Conservation (phyloP, 129 eudicot genomes). For the Ambrosia trifida region DNA sequence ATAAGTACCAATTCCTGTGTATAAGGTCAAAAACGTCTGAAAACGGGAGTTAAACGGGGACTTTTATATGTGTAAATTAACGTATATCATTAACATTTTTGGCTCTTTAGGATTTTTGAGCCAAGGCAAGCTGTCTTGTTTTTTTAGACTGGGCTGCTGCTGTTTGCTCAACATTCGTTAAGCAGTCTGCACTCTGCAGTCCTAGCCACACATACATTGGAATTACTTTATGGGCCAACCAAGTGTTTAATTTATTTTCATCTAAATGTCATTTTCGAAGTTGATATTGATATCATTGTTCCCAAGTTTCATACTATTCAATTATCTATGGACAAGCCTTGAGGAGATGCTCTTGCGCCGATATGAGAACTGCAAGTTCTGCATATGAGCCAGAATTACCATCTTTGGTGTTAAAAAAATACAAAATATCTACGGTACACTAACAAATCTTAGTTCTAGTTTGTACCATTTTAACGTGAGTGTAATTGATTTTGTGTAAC, state of each 20-base stretch:
- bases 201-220: not conserved
- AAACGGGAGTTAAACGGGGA: no score
- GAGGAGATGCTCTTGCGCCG: constrained; percentile 4
- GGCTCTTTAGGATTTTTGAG: no score
- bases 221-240: not conserved
- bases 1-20: no score
- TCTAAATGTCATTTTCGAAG: constrained; percentile 9
- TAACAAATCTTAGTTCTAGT: not conserved
- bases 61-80: no score
- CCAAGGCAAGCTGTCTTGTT: no score
- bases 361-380: not conserved
- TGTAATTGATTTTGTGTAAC: not conserved
- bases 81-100: no score
- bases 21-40: no score
- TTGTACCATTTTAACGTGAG: not conserved
- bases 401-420: not conserved
- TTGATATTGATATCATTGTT: not conserved
- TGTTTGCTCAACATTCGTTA: no score
- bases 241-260: not conserved
- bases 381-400: not conserved
- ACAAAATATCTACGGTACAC: not conserved
- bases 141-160: no score
- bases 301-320: not conserved
- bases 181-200: no score
- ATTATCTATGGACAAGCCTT: not conserved